A percentile compares a stretch with the other conserved stretches of the same genome.
Conservation (phyloP, 2,329 filamentous ascomycete species). For the Aspergillus hortae region DNA sequence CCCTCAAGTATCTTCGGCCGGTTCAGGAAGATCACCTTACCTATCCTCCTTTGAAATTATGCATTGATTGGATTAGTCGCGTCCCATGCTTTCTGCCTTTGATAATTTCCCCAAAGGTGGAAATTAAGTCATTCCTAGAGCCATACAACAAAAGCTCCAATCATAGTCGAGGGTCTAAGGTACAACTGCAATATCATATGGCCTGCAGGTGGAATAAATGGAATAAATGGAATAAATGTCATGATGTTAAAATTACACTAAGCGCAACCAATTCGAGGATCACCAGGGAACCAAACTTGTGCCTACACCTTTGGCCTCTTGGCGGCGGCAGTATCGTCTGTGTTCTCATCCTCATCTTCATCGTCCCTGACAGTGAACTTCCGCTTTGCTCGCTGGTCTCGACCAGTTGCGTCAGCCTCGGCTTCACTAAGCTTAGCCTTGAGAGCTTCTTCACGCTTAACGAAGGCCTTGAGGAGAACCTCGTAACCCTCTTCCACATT, state of each 20-base stretch:
- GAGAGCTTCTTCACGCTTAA: constrained; percentile 26
- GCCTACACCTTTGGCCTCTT: constrained; percentile 33
- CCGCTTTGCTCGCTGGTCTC: constrained; percentile 24
- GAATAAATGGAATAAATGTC: neutral
- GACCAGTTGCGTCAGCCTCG: constrained; percentile 18
- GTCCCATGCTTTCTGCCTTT: too few relatives aligned
- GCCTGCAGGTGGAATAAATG: neutral
- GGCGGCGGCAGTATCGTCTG: constrained; percentile 12
- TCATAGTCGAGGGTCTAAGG: neutral
- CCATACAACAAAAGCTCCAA: neutral
- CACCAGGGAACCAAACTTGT: neutral
- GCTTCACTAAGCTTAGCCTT: constrained; percentile 19
- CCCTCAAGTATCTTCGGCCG: neutral
- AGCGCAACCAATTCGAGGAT: neutral
- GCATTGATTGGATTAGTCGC: too few relatives aligned
- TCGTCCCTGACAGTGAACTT: constrained; percentile 32
- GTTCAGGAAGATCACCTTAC: neutral
- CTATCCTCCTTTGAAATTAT: too few relatives aligned
- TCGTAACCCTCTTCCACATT: constrained; percentile 59
- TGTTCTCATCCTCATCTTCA: constrained; percentile 21
- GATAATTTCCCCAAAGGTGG: too few relatives aligned
- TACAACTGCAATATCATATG: neutral
- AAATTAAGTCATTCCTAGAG: too few relatives aligned
- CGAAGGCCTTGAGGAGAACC: constrained; percentile 47
- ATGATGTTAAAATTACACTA: neutral